Base-by-base conservation (phyloP, 2,329 filamentous ascomycete genomes). In the Sporothrix humicola region DNA sequence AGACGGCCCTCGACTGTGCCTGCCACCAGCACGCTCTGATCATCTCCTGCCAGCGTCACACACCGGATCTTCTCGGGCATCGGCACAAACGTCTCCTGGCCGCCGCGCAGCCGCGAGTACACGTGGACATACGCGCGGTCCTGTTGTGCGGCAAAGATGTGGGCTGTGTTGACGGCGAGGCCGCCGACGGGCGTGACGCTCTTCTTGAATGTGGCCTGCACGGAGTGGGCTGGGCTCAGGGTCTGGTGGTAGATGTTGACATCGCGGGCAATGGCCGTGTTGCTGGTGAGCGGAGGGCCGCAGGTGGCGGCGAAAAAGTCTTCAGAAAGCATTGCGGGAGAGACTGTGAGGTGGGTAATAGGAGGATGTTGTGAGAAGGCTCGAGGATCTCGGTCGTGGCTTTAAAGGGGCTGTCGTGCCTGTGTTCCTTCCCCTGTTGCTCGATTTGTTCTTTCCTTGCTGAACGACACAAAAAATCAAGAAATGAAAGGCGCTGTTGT, bases 111-210 rank as follows among this genome's bases (percentile, higher is more conserved):
- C 72, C 94, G 88, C 73, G 89, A 95, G 83, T 98, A 99, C 72
- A 99, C 94, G 82, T 98, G 93, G 1, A 99, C 88, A 58, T 97
- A 93, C 0, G 94, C 93, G 82, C 97, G 98, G 76, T 95, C 94
- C 69, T 92, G 88, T 81, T 99, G 96, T 3, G 94, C 95, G 3
- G 95, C 92, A 81, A 97, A 99, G 65, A 98, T 87, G 81, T 99
- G 96, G 23, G 91, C 91, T 61, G 89, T 86, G 82, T 88, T 97
- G 77, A 95, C 87, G 44, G 94, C 95, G 72, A 99, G 84, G 78
- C 93, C 92, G 81, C 95, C 93, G 73, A 87, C 85, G 37, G 91
- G 87, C n/a, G 91, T 90, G 17, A 93, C 92, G 84, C 93, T 97
- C 84, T 97, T 98, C 87, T 98, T 98, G 87, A 96, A 95, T 66